Percentiles rank a stretch among this genome's conserved stretches.
Evolutionary conservation across 148 eudicot species (phyloP).

Genomic region (Persicaria maculosa): DNA sequence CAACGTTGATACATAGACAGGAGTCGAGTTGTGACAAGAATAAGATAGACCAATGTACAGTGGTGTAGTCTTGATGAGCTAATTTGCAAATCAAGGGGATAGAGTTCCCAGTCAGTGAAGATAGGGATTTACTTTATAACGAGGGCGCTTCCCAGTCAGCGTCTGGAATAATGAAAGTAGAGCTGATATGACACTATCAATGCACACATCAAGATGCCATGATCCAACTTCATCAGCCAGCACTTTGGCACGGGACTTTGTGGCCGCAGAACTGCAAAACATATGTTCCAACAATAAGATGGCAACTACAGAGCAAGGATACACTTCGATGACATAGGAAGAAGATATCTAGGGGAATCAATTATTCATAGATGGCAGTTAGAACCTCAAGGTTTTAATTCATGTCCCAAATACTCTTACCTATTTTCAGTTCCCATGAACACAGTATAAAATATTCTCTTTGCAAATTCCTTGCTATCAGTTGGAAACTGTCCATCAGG

Average conservation of each 20-base stretch:
- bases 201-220: constrained; percentile 88
- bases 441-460: constrained; percentile 84
- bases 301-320: background rate
- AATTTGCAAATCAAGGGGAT: background rate
- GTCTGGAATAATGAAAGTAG: constrained; percentile 72
- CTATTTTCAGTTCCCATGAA: constrained; percentile 98
- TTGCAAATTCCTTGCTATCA: constrained; percentile 85
- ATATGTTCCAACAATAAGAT: background rate
- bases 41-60: background rate
- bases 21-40: background rate
- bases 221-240: constrained; percentile 88
- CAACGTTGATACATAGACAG: background rate
- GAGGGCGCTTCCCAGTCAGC: constrained; percentile 82
- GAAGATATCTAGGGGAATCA: background rate
- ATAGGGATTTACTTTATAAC: constrained; percentile 55
- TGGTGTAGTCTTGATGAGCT: background rate
- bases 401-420: constrained; percentile 22
- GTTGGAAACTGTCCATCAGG: constrained; percentile 76
- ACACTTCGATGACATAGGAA: background rate
- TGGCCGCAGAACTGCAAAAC: constrained; percentile 65
- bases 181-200: constrained; percentile 77
- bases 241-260: constrained; percentile 65
- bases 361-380: background rate
- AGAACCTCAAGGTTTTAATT: background rate
- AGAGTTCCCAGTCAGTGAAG: background rate